Conservation (phyloP, 2,329 filamentous ascomycete genomes). For the Leptoxyphium fumago region DNA sequence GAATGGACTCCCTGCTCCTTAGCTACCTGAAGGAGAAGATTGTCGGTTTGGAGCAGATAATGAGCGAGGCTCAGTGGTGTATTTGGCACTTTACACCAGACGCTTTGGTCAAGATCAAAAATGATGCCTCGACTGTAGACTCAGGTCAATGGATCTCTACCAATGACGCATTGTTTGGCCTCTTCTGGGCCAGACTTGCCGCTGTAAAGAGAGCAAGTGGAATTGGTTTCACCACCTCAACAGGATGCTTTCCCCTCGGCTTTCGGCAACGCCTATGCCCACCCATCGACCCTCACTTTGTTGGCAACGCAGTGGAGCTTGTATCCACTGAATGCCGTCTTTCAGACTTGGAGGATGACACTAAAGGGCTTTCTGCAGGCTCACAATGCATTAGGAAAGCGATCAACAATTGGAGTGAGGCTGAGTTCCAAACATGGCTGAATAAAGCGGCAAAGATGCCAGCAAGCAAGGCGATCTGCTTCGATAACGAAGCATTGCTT, state of each 20-base stretch:
- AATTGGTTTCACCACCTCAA: slow-evolving; percentile 3
- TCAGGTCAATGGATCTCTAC: slow-evolving; percentile 8
- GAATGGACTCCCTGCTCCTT: neutral
- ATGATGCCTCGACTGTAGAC: slow-evolving; percentile 1
- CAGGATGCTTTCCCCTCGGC: slow-evolving; percentile 6
- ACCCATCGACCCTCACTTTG: slow-evolving; percentile 3
- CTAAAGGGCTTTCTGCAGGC: slow-evolving; percentile 3
- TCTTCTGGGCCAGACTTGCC: slow-evolving; percentile 8
- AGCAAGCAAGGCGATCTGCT: slow-evolving; percentile 5
- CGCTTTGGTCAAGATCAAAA: slow-evolving; percentile 5
- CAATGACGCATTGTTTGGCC: slow-evolving; percentile 7
- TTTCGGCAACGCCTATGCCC: slow-evolving; percentile 5
- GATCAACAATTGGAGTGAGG: slow-evolving; percentile 5
- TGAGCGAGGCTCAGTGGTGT: neutral
- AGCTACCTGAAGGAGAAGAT: neutral
- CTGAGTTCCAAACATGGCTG: slow-evolving; percentile 5
- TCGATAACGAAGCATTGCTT: slow-evolving; percentile 5
- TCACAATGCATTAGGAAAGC: slow-evolving; percentile 5
- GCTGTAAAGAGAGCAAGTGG: slow-evolving; percentile 2
- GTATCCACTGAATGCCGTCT: slow-evolving; percentile 1
- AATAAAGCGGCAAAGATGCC: slow-evolving; percentile 4
- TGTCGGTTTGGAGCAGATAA: neutral
- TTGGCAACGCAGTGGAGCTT: slow-evolving; percentile 8
- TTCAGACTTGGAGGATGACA: slow-evolving; percentile 1
- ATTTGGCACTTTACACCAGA: slow-evolving; percentile 7